Evolutionary conservation across 225 moss, liverwort and hornwort species (phyloP).

Genomic region (Neckera pumila): DNA sequence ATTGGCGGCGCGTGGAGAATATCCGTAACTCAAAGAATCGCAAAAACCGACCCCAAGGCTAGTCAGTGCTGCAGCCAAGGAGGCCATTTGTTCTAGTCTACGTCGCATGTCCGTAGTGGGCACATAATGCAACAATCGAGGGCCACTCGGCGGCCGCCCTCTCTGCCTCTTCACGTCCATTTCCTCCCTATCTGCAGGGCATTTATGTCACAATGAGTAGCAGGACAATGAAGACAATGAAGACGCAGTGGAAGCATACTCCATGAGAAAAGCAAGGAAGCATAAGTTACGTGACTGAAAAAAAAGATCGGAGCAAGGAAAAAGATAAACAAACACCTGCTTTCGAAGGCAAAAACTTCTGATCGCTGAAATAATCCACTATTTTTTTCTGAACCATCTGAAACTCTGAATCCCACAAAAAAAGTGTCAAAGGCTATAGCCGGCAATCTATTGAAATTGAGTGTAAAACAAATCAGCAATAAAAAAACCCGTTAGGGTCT

Average conservation of each 20-base stretch:
- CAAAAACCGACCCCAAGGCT: conserved; percentile 51
- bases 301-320: not conserved
- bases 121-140: conserved; percentile 47
- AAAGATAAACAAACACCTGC: conserved; percentile 4
- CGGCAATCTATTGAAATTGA: not conserved
- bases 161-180: conserved; percentile 47
- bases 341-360: conserved; percentile 22
- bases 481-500: not conserved
- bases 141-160: conserved; percentile 13
- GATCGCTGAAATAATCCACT: conserved; percentile 63
- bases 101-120: conserved; percentile 45
- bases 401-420: conserved; percentile 42
- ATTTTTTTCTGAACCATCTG: conserved; percentile 65
- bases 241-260: not conserved
- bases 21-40: conserved; percentile 62
- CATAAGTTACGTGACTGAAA: not conserved
- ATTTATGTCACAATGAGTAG: not conserved
- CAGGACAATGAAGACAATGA: not conserved
- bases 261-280: not conserved
- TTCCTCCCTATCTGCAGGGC: conserved; percentile 13
- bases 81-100: conserved; percentile 80
- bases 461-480: not conserved
- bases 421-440: not conserved
- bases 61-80: conserved; percentile 82
- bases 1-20: conserved; percentile 66